Evolutionary conservation across 1,284 basidiomycete species (phyloP), one percentile per base, ranked within the genome.

Genomic region (Grifola frondosa): DNA sequence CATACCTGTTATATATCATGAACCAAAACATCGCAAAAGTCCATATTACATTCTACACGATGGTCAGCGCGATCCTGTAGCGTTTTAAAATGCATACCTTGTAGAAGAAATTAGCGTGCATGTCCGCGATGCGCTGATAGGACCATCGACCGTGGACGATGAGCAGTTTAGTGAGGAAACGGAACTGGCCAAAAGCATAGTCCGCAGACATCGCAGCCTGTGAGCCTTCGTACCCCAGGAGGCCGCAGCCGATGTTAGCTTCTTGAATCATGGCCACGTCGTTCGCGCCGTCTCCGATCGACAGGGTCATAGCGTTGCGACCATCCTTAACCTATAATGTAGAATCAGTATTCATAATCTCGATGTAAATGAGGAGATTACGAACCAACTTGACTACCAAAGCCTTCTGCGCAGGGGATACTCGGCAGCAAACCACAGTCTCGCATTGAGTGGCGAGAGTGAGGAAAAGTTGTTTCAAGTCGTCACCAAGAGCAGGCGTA

Each of bases 151-250:
- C 95, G 60, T 98, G 95, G 4, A 97, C 96, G 46, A 99, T 77
- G 13, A 99, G 73, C 30, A 98, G 70, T 62, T 94, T 91, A 1
- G 93, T 96, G 46, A 98, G 67, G 74, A 88, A 98, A 41, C 95
- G 76, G 74, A 99, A 99, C 62, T 98, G 96, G 2, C 93, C 95
- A 69, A 98, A 95, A 1, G 95, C 95, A 57, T 97, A 98, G 66
- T 98, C 96, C 12, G 96, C 94, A 17, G 93, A 97, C 94, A 98
- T 98, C 32, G 95, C 94, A 19, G 96, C 96, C 66, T 99, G 96
- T 17, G 93, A 95, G 41, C 96, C 96, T 65, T 99, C 96, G 33
- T 96, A 79, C 40, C 96, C 96, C 49, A 93, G 83, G 20, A 98
- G 75, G 20, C 96, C 96, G 58, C 95, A 93, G 5, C 96, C 96